These are phyloP conservation scores for Ophiostoma sp. DNA, from an alignment of 2,329 filamentous ascomycete genomes.

Conservation along the genomic window DNA sequence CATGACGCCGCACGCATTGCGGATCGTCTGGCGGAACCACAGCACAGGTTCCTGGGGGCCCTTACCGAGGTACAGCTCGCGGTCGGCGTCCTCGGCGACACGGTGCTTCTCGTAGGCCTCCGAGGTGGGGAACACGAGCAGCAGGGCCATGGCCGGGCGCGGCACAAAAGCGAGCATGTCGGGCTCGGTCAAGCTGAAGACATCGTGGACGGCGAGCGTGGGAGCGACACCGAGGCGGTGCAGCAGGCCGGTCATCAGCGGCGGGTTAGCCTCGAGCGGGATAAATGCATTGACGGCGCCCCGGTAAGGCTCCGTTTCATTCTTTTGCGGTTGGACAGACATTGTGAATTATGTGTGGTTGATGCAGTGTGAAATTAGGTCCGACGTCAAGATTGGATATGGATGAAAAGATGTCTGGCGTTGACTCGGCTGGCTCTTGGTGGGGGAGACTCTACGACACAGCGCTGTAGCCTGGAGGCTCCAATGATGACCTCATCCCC, in stretches of 20 bases:
- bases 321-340: neutral
- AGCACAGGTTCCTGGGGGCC: slow-evolving; percentile 70
- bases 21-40: slow-evolving; percentile 94
- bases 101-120: slow-evolving; percentile 73
- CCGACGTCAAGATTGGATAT: neutral
- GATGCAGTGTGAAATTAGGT: neutral
- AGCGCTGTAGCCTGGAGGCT: neutral
- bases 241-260: slow-evolving; percentile 78
- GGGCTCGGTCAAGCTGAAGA: slow-evolving; percentile 83
- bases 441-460: neutral
- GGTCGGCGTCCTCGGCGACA: slow-evolving; percentile 62
- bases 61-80: slow-evolving; percentile 58
- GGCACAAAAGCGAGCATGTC: slow-evolving; percentile 82
- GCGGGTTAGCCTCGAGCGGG: slow-evolving; percentile 69
- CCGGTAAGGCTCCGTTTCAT: slow-evolving; percentile 3
- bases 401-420: too few relatives aligned
- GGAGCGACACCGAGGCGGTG: slow-evolving; percentile 77
- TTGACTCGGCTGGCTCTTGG: neutral
- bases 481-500: slow-evolving; percentile 1
- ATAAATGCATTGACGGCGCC: slow-evolving; percentile 42
- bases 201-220: slow-evolving; percentile 77
- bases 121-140: slow-evolving; percentile 86
- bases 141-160: slow-evolving; percentile 77
- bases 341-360: neutral
- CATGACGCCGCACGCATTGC: slow-evolving; percentile 88